These are phyloP conservation scores for Suillus tomentosus DNA, from an alignment of 768 basidiomycete genomes.

Conservation along the genomic window DNA sequence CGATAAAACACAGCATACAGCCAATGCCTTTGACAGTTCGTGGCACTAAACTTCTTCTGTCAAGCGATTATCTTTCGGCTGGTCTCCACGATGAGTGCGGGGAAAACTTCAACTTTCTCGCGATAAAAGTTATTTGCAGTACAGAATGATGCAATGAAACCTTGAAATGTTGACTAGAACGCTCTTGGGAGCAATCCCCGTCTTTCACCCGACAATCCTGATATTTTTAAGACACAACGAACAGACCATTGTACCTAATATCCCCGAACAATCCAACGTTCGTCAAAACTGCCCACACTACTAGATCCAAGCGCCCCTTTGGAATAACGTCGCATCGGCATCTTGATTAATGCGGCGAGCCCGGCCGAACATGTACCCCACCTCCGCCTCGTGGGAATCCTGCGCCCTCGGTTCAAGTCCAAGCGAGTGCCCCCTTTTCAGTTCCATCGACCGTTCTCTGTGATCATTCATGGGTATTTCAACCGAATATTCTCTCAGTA, in stretches of 20 bases:
- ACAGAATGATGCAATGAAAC: neutral
- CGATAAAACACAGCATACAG: neutral
- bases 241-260: neutral
- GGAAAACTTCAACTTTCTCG: neutral
- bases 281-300: neutral
- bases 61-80: neutral
- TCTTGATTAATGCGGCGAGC: neutral
- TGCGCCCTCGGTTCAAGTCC: neutral
- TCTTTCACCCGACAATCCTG: neutral
- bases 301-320: neutral
- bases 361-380: neutral
- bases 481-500: neutral
- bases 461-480: constrained; percentile 1
- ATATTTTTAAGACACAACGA: neutral
- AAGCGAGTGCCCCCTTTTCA: neutral
- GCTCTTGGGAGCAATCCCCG: neutral
- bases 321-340: neutral
- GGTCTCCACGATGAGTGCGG: neutral
- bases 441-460: neutral
- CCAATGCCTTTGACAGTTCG: constrained; percentile 75
- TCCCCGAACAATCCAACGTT: neutral
- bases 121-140: neutral
- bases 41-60: constrained; percentile 30
- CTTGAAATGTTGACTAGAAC: neutral
- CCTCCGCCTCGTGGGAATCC: neutral